A percentile compares a stretch with the other conserved stretches of the same genome.
phyloP scores from a whole-genome alignment of 495 filamentous ascomycete genomes.

The Neurospora sp. region DNA sequence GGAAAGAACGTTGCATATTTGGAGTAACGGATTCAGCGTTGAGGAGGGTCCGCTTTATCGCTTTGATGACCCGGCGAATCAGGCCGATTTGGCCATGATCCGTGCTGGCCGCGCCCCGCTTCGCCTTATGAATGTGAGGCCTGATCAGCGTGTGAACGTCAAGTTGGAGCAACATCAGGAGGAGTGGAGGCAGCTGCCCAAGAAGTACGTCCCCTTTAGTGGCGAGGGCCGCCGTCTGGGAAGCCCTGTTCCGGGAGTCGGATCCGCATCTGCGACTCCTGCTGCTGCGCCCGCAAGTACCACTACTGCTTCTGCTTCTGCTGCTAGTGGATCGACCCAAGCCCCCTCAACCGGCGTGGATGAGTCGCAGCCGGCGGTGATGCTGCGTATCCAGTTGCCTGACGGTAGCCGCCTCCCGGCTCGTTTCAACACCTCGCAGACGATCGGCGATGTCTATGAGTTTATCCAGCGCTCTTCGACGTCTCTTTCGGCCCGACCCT shows the following conservation, averaged over 20 bases:
- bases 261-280: constrained; percentile 24
- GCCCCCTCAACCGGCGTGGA: constrained; percentile 48
- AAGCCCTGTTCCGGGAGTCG: constrained; percentile 69
- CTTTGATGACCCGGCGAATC: constrained; percentile 81
- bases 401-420: constrained; percentile 80
- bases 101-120: constrained; percentile 77
- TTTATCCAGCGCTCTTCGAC: constrained; percentile 67
- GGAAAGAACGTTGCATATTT: constrained; percentile 71
- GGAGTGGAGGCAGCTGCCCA: constrained; percentile 72
- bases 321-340: constrained; percentile 26
- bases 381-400: constrained; percentile 78
- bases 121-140: constrained; percentile 76
- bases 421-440: constrained; percentile 86
- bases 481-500: constrained; percentile 47
- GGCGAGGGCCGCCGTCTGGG: constrained; percentile 82
- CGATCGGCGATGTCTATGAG: constrained; percentile 79
- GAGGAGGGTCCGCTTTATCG: constrained; percentile 87
- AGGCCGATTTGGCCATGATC: constrained; percentile 72
- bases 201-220: constrained; percentile 76
- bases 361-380: constrained; percentile 64
- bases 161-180: constrained; percentile 78
- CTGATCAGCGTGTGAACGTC: constrained; percentile 82
- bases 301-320: constrained; percentile 31
- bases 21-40: constrained; percentile 89
- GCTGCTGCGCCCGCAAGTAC: constrained; percentile 21